Evolutionary conservation across 768 basidiomycete species (phyloP).

Genomic region (Phaeolepiota aurea): DNA sequence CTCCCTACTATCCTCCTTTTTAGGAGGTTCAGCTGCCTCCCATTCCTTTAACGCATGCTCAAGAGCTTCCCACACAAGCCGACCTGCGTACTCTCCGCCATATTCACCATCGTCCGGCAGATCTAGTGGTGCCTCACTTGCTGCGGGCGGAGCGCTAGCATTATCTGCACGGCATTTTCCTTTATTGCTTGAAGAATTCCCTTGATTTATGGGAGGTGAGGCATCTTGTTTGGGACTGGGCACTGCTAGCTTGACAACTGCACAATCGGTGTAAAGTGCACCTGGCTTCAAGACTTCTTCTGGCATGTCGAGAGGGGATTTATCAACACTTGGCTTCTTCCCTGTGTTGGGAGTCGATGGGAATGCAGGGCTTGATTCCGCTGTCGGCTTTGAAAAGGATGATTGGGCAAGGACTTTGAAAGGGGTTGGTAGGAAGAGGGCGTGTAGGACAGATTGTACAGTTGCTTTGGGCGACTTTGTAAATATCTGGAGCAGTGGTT

Average conservation of each 20-base stretch:
- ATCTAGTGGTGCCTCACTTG: conserved; percentile 22
- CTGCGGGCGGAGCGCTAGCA: no score
- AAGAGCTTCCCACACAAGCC: conserved; percentile 71
- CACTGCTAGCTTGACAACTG: conserved; percentile 44
- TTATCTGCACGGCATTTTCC: conserved; percentile 15
- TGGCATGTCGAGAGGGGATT: conserved; percentile 13
- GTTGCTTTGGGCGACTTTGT: conserved; percentile 59
- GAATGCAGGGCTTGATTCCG: conserved; percentile 2
- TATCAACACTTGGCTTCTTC: conserved; percentile 6
- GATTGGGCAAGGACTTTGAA: conserved; percentile 45
- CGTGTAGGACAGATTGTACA: conserved; percentile 75
- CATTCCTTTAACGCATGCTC: conserved; percentile 60
- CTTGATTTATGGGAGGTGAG: neutral
- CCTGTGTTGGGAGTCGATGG: conserved; percentile 1
- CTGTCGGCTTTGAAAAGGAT: conserved; percentile 5
- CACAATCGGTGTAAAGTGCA: conserved; percentile 70
- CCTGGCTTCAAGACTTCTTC: conserved; percentile 73
- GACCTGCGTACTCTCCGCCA: conserved; percentile 60
- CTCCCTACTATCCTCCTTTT: no score
- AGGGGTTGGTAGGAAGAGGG: conserved; percentile 74
- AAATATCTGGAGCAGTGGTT: conserved; percentile 59
- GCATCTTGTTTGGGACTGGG: conserved; percentile 12
- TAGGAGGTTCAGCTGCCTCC: conserved; percentile 37
- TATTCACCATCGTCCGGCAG: conserved; percentile 60
- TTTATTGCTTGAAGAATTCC: conserved; percentile 3